Conservation (phyloP, 352 stramenopile species). For the Vaucheria bursata region DNA sequence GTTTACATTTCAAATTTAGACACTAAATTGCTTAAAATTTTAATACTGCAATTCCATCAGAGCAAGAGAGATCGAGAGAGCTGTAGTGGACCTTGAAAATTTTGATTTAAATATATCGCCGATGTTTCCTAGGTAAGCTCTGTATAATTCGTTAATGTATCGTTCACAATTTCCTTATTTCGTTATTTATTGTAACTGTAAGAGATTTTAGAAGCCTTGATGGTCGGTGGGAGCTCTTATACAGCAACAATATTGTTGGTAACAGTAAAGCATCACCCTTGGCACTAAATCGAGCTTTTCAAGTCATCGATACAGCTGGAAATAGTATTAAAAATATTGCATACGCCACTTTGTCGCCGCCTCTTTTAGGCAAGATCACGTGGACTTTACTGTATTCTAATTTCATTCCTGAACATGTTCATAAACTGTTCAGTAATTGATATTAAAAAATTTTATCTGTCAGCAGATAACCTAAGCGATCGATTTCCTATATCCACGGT, state of each 20-base stretch:
- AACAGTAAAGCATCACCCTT: conserved; percentile 30
- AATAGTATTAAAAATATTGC: conserved; percentile 27
- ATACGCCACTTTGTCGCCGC: conserved; percentile 35
- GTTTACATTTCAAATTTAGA: no score
- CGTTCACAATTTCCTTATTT: not conserved
- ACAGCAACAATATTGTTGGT: conserved; percentile 42
- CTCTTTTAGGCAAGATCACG: conserved; percentile 27
- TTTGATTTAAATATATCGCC: conserved; percentile 10
- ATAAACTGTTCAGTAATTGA: no score
- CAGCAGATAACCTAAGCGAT: no score
- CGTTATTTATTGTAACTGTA: not conserved
- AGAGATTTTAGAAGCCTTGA: conserved; percentile 38
- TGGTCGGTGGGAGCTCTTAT: conserved; percentile 39
- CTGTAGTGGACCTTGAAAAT: conserved; percentile 28
- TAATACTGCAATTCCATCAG: no score
- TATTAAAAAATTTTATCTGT: no score
- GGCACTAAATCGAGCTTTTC: conserved; percentile 22
- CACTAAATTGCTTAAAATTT: no score
- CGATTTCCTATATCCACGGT: no score
- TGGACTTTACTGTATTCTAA: no score
- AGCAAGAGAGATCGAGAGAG: conserved; percentile 30
- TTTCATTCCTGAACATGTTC: no score
- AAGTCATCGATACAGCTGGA: conserved; percentile 24
- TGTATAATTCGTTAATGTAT: not conserved
- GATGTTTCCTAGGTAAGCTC: conserved; percentile 14